Evolutionary conservation across 495 filamentous ascomycete species (phyloP).

Genomic region (Penicillium longicatenatum): DNA sequence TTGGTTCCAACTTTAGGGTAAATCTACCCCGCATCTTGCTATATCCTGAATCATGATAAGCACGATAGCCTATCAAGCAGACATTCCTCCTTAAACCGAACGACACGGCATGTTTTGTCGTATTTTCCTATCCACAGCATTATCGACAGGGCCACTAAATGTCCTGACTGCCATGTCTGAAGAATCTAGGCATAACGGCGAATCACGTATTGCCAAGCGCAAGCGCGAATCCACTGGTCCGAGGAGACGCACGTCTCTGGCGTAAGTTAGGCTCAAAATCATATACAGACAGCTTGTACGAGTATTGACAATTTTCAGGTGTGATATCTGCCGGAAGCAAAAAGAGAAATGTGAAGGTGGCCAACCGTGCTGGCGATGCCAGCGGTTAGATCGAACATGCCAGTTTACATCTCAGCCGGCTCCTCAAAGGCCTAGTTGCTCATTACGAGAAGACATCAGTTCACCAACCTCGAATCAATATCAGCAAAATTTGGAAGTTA

Average conservation of each 20-base stretch:
- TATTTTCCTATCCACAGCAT: background rate
- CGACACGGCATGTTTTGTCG: background rate
- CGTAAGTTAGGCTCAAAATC: background rate
- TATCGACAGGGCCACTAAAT: background rate
- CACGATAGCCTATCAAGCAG: constrained; percentile 4
- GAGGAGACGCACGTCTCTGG: constrained; percentile 6
- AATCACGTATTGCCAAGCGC: constrained; percentile 11
- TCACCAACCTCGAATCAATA: background rate
- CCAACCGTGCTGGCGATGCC: constrained; percentile 46
- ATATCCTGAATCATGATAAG: constrained; percentile 15
- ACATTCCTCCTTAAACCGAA: background rate
- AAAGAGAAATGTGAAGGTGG: constrained; percentile 53
- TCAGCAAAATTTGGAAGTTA: constrained; percentile 16
- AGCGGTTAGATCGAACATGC: constrained; percentile 45
- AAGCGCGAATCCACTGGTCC: constrained; percentile 10
- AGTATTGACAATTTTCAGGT: constrained; percentile 22
- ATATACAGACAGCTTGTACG: background rate
- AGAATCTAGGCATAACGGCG: constrained; percentile 3
- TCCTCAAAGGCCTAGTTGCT: constrained; percentile 25
- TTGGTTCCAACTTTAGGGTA: background rate
- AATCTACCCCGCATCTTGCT: constrained; percentile 18
- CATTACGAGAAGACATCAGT: constrained; percentile 22
- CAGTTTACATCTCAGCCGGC: constrained; percentile 37
- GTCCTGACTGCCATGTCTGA: background rate
- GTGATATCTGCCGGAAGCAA: constrained; percentile 45